These are phyloP conservation scores for Cryphonectria japonica DNA, from an alignment of 2,329 filamentous ascomycete species.

Conservation along the genomic window DNA sequence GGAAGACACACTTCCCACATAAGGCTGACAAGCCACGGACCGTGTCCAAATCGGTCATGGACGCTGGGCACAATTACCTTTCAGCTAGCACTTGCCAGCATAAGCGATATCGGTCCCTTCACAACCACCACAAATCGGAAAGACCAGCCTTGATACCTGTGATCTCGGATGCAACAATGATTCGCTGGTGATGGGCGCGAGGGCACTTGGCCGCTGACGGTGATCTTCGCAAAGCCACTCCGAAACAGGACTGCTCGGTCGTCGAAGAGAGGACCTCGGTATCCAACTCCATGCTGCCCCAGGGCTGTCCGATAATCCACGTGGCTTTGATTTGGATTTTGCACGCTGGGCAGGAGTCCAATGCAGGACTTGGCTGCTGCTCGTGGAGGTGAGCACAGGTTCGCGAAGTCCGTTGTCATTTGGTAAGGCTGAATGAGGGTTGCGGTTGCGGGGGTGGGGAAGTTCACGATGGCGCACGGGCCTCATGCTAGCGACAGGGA, in stretches of 20 bases:
- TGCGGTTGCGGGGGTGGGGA: neutral
- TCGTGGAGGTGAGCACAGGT: neutral
- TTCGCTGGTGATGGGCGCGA: neutral
- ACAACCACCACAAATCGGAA: neutral
- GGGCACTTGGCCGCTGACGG: neutral
- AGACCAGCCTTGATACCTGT: neutral
- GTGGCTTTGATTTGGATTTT: neutral
- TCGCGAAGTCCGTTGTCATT: neutral
- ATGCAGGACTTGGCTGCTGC: neutral
- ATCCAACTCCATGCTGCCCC: neutral
- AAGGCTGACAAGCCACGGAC: constrained; percentile 9
- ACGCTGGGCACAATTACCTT: neutral
- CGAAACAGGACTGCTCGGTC: constrained; percentile 13
- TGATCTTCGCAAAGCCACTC: constrained; percentile 5
- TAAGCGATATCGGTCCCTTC: constrained; percentile 10
- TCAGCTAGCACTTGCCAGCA: constrained; percentile 5
- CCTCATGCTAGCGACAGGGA: constrained; percentile 15
- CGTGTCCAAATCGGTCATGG: neutral
- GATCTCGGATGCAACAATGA: neutral
- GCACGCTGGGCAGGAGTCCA: neutral
- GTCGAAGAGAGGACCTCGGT: neutral
- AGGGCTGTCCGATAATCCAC: neutral
- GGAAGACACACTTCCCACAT: neutral
- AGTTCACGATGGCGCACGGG: constrained; percentile 13
- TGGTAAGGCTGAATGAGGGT: neutral